Evolutionary conservation across 352 stramenopile species (phyloP).

Genomic region (Globisporangium uncinulatum): DNA sequence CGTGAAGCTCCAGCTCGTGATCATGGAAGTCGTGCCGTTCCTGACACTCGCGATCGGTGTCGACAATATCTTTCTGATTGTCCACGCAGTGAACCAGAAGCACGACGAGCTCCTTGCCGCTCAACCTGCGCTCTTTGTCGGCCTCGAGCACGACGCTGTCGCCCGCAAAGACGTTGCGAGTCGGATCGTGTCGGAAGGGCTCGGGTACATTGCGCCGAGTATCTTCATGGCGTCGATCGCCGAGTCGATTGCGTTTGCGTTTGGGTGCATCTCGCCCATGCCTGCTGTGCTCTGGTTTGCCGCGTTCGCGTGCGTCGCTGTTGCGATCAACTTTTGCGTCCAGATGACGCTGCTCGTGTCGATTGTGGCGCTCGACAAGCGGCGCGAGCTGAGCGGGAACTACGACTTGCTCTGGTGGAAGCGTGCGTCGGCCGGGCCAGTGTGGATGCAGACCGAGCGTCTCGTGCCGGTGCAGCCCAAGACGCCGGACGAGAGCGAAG

Average conservation of each 20-base stretch:
- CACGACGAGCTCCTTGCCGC: slow-evolving; percentile 39
- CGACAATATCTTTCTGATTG: slow-evolving; percentile 67
- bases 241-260: slow-evolving; percentile 43
- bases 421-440: slow-evolving; percentile 7
- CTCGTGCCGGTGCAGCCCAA: neutral
- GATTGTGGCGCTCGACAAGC: slow-evolving; percentile 64
- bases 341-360: slow-evolving; percentile 67
- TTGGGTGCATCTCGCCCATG: slow-evolving; percentile 58
- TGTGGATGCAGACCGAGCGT: neutral
- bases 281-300: slow-evolving; percentile 63
- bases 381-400: slow-evolving; percentile 45
- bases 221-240: slow-evolving; percentile 44
- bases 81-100: slow-evolving; percentile 47
- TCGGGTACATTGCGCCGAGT: slow-evolving; percentile 50
- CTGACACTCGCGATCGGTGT: slow-evolving; percentile 61
- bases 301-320: slow-evolving; percentile 34
- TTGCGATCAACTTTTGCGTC: slow-evolving; percentile 47
- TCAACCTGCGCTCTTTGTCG: slow-evolving; percentile 40
- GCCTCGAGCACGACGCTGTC: slow-evolving; percentile 33
- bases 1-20: slow-evolving; percentile 63
- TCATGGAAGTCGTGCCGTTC: slow-evolving; percentile 64
- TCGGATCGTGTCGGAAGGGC: slow-evolving; percentile 39
- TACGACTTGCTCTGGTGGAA: slow-evolving; percentile 62
- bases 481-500: neutral
- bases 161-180: slow-evolving; percentile 44